Evolutionary conservation across 2,329 filamentous ascomycete genomes (phyloP).

Genomic region (Fusarium luffae): DNA sequence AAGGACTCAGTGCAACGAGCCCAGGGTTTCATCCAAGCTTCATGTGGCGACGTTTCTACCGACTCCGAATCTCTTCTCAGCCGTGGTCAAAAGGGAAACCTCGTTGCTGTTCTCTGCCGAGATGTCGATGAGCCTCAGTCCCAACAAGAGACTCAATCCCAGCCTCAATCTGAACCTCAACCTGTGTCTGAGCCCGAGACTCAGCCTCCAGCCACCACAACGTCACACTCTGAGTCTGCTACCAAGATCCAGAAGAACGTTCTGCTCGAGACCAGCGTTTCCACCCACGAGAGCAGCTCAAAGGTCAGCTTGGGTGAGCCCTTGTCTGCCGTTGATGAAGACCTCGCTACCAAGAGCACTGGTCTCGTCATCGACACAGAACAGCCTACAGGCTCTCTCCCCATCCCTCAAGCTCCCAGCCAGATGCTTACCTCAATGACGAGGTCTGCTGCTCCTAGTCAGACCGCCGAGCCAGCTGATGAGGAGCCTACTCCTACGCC

Average conservation of each 20-base stretch:
- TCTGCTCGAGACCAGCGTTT: conserved; percentile 25
- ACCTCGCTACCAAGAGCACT: conserved; percentile 36
- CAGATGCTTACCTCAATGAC: conserved; percentile 27
- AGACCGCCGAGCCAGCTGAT: conserved; percentile 2
- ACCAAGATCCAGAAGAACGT: conserved; percentile 31
- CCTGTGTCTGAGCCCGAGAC: conserved; percentile 15
- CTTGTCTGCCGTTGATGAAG: conserved; percentile 29
- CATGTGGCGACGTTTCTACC: conserved; percentile 42
- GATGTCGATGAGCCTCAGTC: conserved; percentile 25
- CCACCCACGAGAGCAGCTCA: background rate
- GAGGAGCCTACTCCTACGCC: conserved; percentile 23
- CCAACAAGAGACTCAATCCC: conserved; percentile 11
- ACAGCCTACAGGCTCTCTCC: conserved; percentile 31
- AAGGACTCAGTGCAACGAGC: conserved; percentile 44
- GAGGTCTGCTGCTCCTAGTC: conserved; percentile 7
- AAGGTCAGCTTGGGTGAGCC: conserved; percentile 18
- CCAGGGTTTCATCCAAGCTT: conserved; percentile 46
- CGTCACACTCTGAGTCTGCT: conserved; percentile 1
- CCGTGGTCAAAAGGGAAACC: conserved; percentile 51
- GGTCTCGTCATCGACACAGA: conserved; percentile 39
- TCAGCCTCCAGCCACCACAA: conserved; percentile 5
- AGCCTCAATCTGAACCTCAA: conserved; percentile 14
- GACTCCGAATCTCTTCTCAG: conserved; percentile 51
- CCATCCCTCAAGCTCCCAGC: conserved; percentile 24
- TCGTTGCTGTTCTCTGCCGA: conserved; percentile 53